These are phyloP conservation scores for Thozetella sp. DNA, from an alignment of 495 filamentous ascomycete species.

Conservation along the genomic window DNA sequence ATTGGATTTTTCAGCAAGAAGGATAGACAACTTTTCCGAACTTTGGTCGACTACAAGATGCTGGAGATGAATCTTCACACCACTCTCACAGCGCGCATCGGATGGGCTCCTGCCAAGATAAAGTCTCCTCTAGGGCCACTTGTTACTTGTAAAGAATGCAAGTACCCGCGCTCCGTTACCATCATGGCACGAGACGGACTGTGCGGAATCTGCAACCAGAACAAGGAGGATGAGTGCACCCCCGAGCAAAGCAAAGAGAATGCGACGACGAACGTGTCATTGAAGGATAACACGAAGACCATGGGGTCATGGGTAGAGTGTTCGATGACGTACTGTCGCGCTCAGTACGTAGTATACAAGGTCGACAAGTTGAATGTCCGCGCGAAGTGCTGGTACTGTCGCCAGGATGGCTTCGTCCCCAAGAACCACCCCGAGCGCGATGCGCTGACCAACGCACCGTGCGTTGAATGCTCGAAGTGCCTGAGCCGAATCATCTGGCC, in stretches of 20 bases:
- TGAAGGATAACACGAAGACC: slow-evolving; percentile 18
- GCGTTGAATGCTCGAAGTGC: slow-evolving; percentile 39
- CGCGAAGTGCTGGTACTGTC: slow-evolving; percentile 49
- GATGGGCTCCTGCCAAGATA: slow-evolving; percentile 44
- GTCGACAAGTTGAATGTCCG: slow-evolving; percentile 32
- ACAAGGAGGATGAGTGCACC: neutral
- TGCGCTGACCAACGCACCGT: slow-evolving; percentile 16
- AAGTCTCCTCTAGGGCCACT: slow-evolving; percentile 33
- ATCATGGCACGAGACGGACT: slow-evolving; percentile 35
- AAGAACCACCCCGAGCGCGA: slow-evolving; percentile 1
- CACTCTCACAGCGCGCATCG: slow-evolving; percentile 26
- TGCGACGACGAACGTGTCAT: slow-evolving; percentile 22
- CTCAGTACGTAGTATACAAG: slow-evolving; percentile 48
- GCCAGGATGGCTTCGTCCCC: slow-evolving; percentile 8
- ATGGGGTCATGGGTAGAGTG: slow-evolving; percentile 44
- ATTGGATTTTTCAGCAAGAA: slow-evolving; percentile 17
- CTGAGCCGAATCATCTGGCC: slow-evolving; percentile 45
- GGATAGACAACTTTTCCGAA: slow-evolving; percentile 37
- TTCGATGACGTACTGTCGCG: slow-evolving; percentile 31
- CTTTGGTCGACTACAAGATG: slow-evolving; percentile 46
- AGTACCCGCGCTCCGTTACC: slow-evolving; percentile 46
- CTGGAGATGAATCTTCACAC: slow-evolving; percentile 44
- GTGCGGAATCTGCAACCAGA: slow-evolving; percentile 37
- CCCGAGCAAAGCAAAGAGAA: slow-evolving; percentile 10
- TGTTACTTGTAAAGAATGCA: slow-evolving; percentile 35